A percentile compares a stretch with the other conserved stretches of the same genome.
Evolutionary conservation across 441 rosid genomes (phyloP).

Genomic region (Bruguiera hainesii): DNA sequence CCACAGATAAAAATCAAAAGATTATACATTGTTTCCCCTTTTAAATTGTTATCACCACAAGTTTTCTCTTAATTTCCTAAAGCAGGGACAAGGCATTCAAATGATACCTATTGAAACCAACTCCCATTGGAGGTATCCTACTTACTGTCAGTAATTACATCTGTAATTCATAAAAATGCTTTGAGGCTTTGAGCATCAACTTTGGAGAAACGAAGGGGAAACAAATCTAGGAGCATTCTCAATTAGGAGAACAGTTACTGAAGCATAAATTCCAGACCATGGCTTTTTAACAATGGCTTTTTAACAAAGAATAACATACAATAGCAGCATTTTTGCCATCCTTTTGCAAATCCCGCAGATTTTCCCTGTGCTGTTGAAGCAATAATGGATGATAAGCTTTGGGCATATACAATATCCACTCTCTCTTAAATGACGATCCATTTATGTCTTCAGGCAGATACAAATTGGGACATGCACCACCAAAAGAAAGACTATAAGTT

Average conservation of each 20-base stretch:
- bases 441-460: constrained; percentile 45
- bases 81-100: constrained; percentile 12
- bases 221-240: not conserved
- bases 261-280: constrained; percentile 2
- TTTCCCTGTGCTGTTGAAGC: constrained; percentile 74
- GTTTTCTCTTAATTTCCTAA: constrained; percentile 42
- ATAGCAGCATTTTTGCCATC: constrained; percentile 41
- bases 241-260: not conserved
- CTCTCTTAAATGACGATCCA: constrained; percentile 34
- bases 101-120: not conserved
- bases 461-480: constrained; percentile 70
- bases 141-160: not conserved
- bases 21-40: constrained; percentile 26
- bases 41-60: constrained; percentile 26
- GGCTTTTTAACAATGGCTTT: constrained; percentile 7
- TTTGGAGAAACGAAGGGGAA: not conserved
- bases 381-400: constrained; percentile 85
- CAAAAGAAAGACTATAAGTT: constrained; percentile 68
- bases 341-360: constrained; percentile 48
- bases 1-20: not conserved
- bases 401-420: constrained; percentile 77
- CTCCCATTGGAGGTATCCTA: too few species aligned
- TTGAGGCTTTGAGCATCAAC: not conserved
- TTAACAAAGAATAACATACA: constrained; percentile 40
- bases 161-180: constrained; percentile 12